These are phyloP conservation scores for Phytophthora pseudosyringae DNA, from an alignment of 352 stramenopile species.

Conservation along the genomic window DNA sequence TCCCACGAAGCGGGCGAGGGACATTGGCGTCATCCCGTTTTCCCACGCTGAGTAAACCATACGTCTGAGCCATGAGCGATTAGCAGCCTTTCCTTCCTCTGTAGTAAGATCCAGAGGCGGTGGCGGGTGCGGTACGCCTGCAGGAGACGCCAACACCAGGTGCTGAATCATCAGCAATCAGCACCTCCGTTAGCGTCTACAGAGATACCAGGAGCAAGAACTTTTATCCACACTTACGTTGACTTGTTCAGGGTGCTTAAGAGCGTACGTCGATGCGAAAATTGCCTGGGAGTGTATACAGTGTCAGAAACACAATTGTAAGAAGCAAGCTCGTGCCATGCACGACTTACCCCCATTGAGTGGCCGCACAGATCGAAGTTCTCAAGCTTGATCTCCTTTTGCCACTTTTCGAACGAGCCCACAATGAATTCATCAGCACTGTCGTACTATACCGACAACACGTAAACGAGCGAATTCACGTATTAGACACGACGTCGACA, in stretches of 20 bases:
- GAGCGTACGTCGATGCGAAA: constrained; percentile 77
- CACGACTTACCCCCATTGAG: constrained; percentile 72
- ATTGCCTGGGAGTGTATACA: constrained; percentile 57
- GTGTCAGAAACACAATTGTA: neutral
- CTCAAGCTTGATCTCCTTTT: constrained; percentile 72
- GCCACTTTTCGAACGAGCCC: constrained; percentile 75
- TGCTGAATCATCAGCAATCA: constrained; percentile 42
- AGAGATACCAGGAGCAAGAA: neutral
- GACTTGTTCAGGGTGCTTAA: constrained; percentile 66
- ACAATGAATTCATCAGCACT: constrained; percentile 81
- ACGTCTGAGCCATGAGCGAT: constrained; percentile 59
- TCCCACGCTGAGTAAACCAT: constrained; percentile 69
- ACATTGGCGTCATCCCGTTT: constrained; percentile 79
- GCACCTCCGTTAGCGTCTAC: neutral
- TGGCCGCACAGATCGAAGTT: constrained; percentile 79
- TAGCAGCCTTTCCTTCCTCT: constrained; percentile 42
- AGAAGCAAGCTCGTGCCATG: neutral
- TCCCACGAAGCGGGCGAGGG: constrained; percentile 67
- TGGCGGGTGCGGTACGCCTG: constrained; percentile 64
- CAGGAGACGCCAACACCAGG: constrained; percentile 76
- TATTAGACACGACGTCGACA: constrained; percentile 1
- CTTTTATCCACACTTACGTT: constrained; percentile 43
- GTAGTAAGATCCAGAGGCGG: constrained; percentile 49
- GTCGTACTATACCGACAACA: constrained; percentile 56
- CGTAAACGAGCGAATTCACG: neutral